Conservation (phyloP, 129 eudicot species). For the Lactuca sativa region DNA sequence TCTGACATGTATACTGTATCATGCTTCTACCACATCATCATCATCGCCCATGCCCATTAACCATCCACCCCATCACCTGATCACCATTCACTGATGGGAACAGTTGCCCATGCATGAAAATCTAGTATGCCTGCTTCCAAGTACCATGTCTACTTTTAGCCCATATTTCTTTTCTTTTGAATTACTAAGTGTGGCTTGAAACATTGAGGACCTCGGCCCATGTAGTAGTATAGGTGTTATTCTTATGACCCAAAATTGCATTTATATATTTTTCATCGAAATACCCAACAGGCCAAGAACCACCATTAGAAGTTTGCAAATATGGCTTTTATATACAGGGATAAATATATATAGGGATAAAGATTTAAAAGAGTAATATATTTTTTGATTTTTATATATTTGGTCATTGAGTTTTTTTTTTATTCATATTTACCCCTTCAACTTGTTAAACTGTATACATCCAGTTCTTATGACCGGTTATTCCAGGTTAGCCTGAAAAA, state of each 20-base stretch:
- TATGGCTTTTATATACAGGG: too few relatives aligned
- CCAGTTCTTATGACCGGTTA: too few relatives aligned
- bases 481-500: too few relatives aligned
- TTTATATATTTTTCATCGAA: too few relatives aligned
- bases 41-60: slow-evolving; percentile 31
- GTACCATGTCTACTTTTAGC: slow-evolving; percentile 1
- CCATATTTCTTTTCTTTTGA: not conserved
- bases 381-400: too few relatives aligned
- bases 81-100: slow-evolving; percentile 18
- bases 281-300: too few relatives aligned
- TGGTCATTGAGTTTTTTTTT: too few relatives aligned
- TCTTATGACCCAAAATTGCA: not conserved
- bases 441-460: too few relatives aligned
- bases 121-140: not conserved
- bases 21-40: slow-evolving; percentile 22
- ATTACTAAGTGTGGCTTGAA: not conserved
- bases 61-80: slow-evolving; percentile 28
- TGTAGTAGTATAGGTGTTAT: not conserved
- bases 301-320: too few relatives aligned
- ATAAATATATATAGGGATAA: too few relatives aligned
- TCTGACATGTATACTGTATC: slow-evolving; percentile 34
- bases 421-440: too few relatives aligned
- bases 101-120: slow-evolving; percentile 4
- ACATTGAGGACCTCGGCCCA: not conserved
- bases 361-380: too few relatives aligned